phyloP scores from a whole-genome alignment of 108 stramenopile species.

The Tribonema minus region DNA sequence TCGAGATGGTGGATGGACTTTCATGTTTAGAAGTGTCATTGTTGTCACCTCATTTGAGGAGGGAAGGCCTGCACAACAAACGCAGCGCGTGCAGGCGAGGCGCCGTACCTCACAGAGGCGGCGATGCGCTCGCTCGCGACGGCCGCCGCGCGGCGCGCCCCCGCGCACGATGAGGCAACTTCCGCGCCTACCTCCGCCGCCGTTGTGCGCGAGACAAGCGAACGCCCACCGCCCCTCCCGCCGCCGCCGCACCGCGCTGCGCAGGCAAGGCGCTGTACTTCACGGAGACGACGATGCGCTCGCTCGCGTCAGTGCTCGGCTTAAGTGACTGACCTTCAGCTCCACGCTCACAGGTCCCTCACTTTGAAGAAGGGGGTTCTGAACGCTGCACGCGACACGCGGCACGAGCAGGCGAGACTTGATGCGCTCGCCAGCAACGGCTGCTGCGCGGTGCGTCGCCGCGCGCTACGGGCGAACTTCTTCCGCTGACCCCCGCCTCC shows the following conservation, averaged over 20 bases:
- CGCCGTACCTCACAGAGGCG: neutral
- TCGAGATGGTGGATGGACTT: no score
- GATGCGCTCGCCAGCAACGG: neutral
- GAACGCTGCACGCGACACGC: no score
- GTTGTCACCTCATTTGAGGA: no score
- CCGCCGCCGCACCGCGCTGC: neutral
- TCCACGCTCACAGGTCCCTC: no score
- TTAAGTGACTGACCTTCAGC: no score
- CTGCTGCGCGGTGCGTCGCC: neutral
- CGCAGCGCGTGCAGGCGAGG: neutral
- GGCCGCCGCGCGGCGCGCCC: neutral
- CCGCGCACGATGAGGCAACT: neutral
- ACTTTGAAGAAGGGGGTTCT: no score
- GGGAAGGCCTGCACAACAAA: no score
- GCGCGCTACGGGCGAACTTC: neutral
- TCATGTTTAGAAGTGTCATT: no score
- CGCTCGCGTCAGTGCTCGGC: no score
- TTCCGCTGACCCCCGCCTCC: neutral
- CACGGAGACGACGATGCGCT: slow-evolving; percentile 10
- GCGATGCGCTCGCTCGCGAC: neutral
- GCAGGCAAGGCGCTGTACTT: neutral
- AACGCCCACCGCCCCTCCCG: neutral
- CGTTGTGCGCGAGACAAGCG: no score
- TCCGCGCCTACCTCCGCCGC: neutral
- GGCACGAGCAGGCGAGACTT: neutral